phyloP scores from a whole-genome alignment of 176 grass and related monocot species.

The Poa pratensis region DNA sequence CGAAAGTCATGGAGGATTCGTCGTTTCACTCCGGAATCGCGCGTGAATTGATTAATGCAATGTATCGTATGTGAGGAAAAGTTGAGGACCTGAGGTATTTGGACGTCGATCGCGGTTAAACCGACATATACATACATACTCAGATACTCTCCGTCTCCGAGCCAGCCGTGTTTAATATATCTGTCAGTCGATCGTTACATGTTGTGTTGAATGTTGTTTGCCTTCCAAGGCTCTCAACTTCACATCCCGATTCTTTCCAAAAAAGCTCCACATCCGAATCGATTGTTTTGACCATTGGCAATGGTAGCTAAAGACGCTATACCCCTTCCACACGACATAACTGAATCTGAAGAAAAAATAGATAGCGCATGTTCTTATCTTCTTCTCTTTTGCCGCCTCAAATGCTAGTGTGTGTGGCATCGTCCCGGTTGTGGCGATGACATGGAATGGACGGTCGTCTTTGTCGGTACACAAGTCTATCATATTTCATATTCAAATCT shows the following conservation, averaged over 20 bases:
- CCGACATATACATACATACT: neutral
- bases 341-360: too few species aligned
- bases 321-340: neutral
- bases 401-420: too few species aligned
- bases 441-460: too few species aligned
- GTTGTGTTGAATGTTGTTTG: neutral
- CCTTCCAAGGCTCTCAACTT: neutral
- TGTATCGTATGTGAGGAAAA: neutral
- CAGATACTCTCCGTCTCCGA: neutral
- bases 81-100: neutral
- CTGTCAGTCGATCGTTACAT: neutral
- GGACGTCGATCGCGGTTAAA: constrained; percentile 34
- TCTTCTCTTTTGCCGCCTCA: too few species aligned
- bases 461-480: too few species aligned
- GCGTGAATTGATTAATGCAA: neutral
- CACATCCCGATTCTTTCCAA: neutral
- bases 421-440: too few species aligned
- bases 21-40: constrained; percentile 8
- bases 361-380: too few species aligned
- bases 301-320: neutral
- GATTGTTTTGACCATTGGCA: neutral
- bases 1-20: constrained; percentile 8
- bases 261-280: neutral
- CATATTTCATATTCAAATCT: too few species aligned
- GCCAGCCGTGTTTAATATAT: neutral